phyloP scores from a whole-genome alignment of 495 filamentous ascomycete species.

The Copromyces sp. region DNA sequence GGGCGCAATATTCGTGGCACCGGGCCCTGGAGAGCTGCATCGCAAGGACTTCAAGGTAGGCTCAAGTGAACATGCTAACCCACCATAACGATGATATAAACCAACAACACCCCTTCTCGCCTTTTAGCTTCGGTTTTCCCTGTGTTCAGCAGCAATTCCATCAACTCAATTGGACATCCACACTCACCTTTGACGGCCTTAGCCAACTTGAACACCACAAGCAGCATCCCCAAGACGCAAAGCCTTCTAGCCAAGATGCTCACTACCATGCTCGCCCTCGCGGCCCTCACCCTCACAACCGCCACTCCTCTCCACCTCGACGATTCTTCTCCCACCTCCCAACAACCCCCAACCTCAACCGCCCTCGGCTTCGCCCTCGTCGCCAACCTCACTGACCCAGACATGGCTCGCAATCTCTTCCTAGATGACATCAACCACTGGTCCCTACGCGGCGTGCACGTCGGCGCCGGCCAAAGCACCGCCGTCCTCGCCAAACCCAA shows the following conservation, averaged over 20 bases:
- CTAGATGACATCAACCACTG: background rate
- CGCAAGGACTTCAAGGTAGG: background rate
- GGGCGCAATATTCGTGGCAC: background rate
- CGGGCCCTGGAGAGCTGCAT: background rate
- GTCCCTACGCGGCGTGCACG: background rate
- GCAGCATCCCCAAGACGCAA: background rate
- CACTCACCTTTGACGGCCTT: background rate
- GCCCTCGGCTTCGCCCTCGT: conserved; percentile 1
- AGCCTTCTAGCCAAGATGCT: background rate
- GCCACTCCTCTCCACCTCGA: background rate
- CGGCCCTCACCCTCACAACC: background rate
- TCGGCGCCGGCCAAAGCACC: conserved; percentile 2
- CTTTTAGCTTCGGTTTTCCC: background rate
- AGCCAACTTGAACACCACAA: background rate
- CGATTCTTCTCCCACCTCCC: background rate
- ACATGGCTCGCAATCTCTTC: background rate
- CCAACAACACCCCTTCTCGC: too few species aligned
- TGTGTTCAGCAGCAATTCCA: background rate
- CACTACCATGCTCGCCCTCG: background rate
- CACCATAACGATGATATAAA: background rate
- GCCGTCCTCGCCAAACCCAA: background rate
- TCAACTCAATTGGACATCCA: background rate
- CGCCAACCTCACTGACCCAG: conserved; percentile 1
- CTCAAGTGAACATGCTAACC: background rate
- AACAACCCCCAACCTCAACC: background rate